A percentile compares a stretch with the other conserved stretches of the same genome.
Evolutionary conservation across 768 basidiomycete genomes (phyloP).

Genomic region (Lyophyllum decastes): DNA sequence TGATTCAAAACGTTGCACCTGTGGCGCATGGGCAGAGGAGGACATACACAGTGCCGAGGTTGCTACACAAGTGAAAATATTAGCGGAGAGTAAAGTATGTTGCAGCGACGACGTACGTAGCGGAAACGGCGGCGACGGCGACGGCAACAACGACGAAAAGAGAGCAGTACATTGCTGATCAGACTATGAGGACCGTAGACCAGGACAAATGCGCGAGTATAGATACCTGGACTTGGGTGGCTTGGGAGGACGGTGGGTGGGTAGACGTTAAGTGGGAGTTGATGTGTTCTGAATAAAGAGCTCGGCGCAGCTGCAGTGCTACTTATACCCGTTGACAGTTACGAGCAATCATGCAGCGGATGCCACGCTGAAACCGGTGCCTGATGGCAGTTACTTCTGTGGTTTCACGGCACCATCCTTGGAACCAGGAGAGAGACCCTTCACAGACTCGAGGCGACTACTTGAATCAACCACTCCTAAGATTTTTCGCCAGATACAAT

Average conservation of each 20-base stretch:
- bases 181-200: background rate
- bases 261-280: background rate
- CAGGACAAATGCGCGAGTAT: background rate
- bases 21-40: background rate
- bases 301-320: background rate
- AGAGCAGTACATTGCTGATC: slow-evolving; percentile 12
- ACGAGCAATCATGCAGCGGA: slow-evolving; percentile 2
- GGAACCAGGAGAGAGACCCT: background rate
- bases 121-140: slow-evolving; percentile 9
- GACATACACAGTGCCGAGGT: background rate
- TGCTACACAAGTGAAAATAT: background rate
- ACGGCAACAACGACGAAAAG: slow-evolving; percentile 4
- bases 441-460: no score
- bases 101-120: slow-evolving; percentile 3
- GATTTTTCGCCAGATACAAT: no score
- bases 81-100: background rate
- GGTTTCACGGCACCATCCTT: background rate
- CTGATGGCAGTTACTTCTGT: background rate
- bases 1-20: background rate
- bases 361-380: slow-evolving; percentile 4
- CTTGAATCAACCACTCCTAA: no score
- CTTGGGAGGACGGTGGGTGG: background rate
- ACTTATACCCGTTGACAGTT: slow-evolving; percentile 1
- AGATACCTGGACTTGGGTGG: background rate
- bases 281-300: background rate